phyloP scores from a whole-genome alignment of 2,329 filamentous ascomycete species.

The Pseudocercospora fijiensis region DNA sequence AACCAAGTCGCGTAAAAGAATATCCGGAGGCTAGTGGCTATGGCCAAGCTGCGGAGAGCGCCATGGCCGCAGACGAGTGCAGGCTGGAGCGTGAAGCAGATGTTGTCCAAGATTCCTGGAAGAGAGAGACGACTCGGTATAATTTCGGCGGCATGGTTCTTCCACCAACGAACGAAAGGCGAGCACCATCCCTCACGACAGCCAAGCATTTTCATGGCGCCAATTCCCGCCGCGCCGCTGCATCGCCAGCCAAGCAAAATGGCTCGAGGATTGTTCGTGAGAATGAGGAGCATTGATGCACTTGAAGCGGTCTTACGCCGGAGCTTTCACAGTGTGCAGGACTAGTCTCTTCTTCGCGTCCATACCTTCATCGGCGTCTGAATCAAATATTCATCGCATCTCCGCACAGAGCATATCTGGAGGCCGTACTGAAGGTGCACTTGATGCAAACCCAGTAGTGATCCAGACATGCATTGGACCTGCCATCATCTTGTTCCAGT shows the following conservation, averaged over 20 bases:
- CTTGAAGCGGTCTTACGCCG: neutral
- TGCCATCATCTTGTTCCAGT: constrained; percentile 3
- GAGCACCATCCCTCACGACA: too few species aligned
- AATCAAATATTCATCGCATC: constrained; percentile 5
- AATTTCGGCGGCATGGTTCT: too few species aligned
- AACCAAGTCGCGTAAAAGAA: neutral
- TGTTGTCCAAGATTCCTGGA: too few species aligned
- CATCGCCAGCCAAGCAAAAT: neutral
- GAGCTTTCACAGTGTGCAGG: neutral
- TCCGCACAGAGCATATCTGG: neutral
- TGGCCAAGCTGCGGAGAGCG: neutral
- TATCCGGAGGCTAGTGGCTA: neutral
- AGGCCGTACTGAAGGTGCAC: neutral
- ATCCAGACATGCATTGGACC: constrained; percentile 3
- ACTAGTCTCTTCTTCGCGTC: neutral
- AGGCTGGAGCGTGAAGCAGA: too few species aligned
- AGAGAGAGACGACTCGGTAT: neutral
- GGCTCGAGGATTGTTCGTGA: neutral
- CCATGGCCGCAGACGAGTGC: neutral
- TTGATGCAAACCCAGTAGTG: neutral
- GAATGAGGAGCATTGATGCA: neutral
- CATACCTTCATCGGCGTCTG: neutral
- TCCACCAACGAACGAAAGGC: too few species aligned
- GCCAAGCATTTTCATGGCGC: too few species aligned
- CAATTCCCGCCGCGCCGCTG: too few species aligned